Evolutionary conservation across 2,329 filamentous ascomycete species (phyloP).

Genomic region (Fusarium mangiferae): DNA sequence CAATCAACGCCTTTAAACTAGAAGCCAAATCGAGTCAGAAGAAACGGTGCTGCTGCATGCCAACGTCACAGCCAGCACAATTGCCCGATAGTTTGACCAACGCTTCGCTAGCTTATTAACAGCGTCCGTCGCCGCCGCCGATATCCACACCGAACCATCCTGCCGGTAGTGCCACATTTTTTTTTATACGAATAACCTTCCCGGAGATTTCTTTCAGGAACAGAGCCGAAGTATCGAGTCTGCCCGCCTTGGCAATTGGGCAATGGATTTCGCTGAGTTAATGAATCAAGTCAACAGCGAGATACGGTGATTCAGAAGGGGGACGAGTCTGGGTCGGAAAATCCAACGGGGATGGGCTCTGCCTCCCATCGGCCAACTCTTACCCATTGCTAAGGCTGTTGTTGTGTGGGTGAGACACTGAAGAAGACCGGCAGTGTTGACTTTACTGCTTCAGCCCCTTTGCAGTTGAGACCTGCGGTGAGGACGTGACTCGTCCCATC

Average conservation of each 20-base stretch:
- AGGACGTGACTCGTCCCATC: constrained; percentile 29
- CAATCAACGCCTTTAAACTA: constrained; percentile 11
- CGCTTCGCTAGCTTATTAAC: constrained; percentile 22
- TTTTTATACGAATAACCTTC: constrained; percentile 32
- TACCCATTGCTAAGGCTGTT: background rate
- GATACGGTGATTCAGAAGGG: background rate
- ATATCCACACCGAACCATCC: constrained; percentile 41
- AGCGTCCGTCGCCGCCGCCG: constrained; percentile 14
- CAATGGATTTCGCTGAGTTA: background rate
- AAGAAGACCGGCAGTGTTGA: background rate
- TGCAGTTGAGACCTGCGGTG: constrained; percentile 1
- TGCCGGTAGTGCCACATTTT: constrained; percentile 32
- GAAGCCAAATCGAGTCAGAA: constrained; percentile 18
- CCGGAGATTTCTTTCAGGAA: constrained; percentile 36
- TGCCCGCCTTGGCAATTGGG: constrained; percentile 13
- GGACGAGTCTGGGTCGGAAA: background rate
- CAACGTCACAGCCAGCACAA: constrained; percentile 18
- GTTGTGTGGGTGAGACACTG: constrained; percentile 1
- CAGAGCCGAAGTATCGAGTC: constrained; percentile 22
- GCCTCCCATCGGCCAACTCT: constrained; percentile 3
- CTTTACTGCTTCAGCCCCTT: constrained; percentile 2
- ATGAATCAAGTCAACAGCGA: background rate
- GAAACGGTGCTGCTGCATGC: constrained; percentile 12
- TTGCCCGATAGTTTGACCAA: constrained; percentile 30
- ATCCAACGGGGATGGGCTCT: background rate